Evolutionary conservation across 805 yeast species (phyloP), one percentile per base, ranked within the genome.

Genomic region (Candida palmyrensis): DNA sequence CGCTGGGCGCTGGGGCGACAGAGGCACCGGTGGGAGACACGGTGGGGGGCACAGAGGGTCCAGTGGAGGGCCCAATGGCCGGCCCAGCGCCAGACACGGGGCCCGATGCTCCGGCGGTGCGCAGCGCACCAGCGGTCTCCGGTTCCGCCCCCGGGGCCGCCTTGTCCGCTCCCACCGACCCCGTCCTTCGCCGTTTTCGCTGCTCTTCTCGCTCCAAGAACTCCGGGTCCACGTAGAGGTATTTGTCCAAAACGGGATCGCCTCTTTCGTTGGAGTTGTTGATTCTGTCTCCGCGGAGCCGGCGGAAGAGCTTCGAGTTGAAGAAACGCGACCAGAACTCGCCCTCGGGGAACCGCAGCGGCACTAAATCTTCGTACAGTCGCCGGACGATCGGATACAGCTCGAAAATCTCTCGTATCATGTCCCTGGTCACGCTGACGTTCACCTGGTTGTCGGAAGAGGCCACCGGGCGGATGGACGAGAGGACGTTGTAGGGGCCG

Each of bases 321-420:
- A 92, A 92, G 49, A 92, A 92, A 41, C 97, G 66, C 8, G 95
- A 86, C 98, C 98, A 92, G 48, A 92, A 92, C 50, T 84, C 95
- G 26, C 90, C 89, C 53, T 92, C 97, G 30, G 76, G 73, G 33
- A 92, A 68, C 40, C 81, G 79, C 10, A 40, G 47, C 1, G 97
- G 98, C 4, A 92, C 98, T 37, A 79, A 79, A 35, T 92, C 98
- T 38, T 77, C 79, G 50, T 84, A 92, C 0, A 97, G 97, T 41
- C 75, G 77, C 39, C 85, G 77, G 17, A 92, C 94, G 24, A 89
- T 77, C 0, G 98, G 98, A 50, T 90, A 92, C 38, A 90, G 95
- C 32, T 80, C 85, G 53, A 92, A 89, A 15, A 92, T 87, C 42
- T 83, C 94, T 36, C 77, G 79, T 48, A 92, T 89, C 40, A 82